Evolutionary conservation across 2,329 filamentous ascomycete species (phyloP).

Genomic region (Aspergillus amoenus): DNA sequence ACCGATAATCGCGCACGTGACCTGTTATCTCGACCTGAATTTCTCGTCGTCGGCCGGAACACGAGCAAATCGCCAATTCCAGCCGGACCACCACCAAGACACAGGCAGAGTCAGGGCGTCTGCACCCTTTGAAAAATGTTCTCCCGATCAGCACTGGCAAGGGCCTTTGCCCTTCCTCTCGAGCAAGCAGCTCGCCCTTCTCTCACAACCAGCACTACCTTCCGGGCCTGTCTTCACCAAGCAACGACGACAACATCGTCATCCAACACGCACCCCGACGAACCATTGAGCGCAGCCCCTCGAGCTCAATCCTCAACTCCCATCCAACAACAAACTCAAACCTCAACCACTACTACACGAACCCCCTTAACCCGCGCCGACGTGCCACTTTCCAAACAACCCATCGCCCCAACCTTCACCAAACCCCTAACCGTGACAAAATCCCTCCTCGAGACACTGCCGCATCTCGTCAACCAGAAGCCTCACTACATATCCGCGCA

Average conservation of each 20-base stretch:
- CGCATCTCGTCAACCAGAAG: constrained; percentile 43
- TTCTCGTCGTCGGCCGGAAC: constrained; percentile 24
- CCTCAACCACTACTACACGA: constrained; percentile 8
- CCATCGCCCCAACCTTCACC: constrained; percentile 38
- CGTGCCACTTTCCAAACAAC: constrained; percentile 32
- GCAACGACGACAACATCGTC: constrained; percentile 28
- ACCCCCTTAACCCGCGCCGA: constrained; percentile 23
- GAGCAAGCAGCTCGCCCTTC: constrained; percentile 22
- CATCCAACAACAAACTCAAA: constrained; percentile 13
- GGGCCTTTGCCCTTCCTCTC: constrained; percentile 28
- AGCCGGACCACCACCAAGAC: constrained; percentile 6
- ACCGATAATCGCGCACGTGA: constrained; percentile 20
- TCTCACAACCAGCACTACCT: constrained; percentile 23
- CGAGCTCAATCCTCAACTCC: constrained; percentile 25
- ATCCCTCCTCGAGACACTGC: constrained; percentile 44
- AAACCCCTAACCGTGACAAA: constrained; percentile 41
- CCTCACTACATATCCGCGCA: constrained; percentile 51
- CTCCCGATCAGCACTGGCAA: constrained; percentile 34
- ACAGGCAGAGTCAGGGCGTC: constrained; percentile 3
- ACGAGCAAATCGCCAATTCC: constrained; percentile 9
- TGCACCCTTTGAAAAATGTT: constrained; percentile 31
- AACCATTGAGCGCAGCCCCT: constrained; percentile 27
- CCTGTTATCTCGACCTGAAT: constrained; percentile 28
- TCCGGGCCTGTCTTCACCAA: constrained; percentile 45
- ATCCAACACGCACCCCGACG: constrained; percentile 25